phyloP scores from a whole-genome alignment of 371 early-diverging fungal genomes.

The Lichtheimia ramosa region DNA sequence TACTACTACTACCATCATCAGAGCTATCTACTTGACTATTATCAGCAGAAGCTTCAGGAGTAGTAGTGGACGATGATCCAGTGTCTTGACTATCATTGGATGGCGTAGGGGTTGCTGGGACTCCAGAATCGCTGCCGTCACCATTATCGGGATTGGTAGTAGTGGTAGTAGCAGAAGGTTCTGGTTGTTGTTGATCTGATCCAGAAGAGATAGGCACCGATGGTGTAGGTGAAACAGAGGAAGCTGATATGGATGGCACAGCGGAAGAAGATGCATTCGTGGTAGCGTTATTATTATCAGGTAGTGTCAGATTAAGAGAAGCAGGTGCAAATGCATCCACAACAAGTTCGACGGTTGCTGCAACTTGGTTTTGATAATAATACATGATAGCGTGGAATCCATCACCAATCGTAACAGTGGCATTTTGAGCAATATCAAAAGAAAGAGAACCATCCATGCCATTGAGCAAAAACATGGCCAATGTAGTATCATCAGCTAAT shows the following conservation, averaged over 20 bases:
- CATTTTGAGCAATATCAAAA: constrained; percentile 32
- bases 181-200: too few relatives aligned
- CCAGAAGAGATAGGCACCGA: too few relatives aligned
- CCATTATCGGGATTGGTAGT: too few relatives aligned
- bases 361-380: constrained; percentile 27
- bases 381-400: constrained; percentile 33
- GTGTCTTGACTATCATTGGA: too few relatives aligned
- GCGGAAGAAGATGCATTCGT: not conserved
- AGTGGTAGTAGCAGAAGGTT: too few relatives aligned
- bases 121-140: not conserved
- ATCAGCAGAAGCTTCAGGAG: not conserved
- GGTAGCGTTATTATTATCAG: not conserved
- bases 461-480: too few relatives aligned
- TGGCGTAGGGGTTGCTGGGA: not conserved
- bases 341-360: not conserved
- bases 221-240: too few relatives aligned
- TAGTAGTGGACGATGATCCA: not conserved
- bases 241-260: not conserved
- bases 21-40: not conserved
- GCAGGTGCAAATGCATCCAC: not conserved
- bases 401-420: constrained; percentile 33
- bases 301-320: not conserved
- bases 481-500: not conserved
- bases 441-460: too few relatives aligned
- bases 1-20: too few relatives aligned